A percentile compares a stretch with the other conserved stretches of the same genome.
These are phyloP conservation scores for Penicillium ucsense DNA, from an alignment of 495 filamentous ascomycete species.

Conservation along the genomic window DNA sequence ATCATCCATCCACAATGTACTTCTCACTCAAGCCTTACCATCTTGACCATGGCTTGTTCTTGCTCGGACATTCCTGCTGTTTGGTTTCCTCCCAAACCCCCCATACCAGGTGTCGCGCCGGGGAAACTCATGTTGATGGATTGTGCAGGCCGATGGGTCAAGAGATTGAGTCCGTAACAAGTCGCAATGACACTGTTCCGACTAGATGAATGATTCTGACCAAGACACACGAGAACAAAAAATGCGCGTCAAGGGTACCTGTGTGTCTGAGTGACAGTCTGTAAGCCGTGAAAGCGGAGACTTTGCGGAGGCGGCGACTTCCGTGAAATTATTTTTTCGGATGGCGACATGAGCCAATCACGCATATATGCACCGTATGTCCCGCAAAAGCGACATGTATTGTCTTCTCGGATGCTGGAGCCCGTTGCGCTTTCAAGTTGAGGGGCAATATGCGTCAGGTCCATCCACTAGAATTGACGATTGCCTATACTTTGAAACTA, in stretches of 20 bases:
- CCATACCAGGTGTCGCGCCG: constrained; percentile 25
- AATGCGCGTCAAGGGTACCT: no score
- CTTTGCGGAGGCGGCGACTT: constrained; percentile 25
- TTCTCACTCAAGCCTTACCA: constrained; percentile 20
- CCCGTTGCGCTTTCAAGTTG: no score
- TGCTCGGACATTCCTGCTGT: constrained; percentile 41
- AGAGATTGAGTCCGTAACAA: background rate
- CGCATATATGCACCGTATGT: constrained; percentile 12
- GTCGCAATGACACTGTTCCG: no score
- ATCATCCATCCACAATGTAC: no score
- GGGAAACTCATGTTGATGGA: constrained; percentile 36
- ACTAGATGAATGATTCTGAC: no score
- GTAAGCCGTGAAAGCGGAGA: constrained; percentile 11
- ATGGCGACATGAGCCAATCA: constrained; percentile 1
- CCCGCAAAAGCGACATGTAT: background rate
- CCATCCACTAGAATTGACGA: no score
- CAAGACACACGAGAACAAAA: no score
- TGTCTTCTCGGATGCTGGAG: no score
- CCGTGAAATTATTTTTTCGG: constrained; percentile 29
- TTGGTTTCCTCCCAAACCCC: constrained; percentile 17
- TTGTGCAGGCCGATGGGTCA: background rate
- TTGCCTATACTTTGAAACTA: no score
- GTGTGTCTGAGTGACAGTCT: no score
- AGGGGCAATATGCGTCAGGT: no score
- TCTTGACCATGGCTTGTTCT: constrained; percentile 44